These are phyloP conservation scores for Turritis glabra DNA, from an alignment of 345 rosid genomes.

Conservation along the genomic window DNA sequence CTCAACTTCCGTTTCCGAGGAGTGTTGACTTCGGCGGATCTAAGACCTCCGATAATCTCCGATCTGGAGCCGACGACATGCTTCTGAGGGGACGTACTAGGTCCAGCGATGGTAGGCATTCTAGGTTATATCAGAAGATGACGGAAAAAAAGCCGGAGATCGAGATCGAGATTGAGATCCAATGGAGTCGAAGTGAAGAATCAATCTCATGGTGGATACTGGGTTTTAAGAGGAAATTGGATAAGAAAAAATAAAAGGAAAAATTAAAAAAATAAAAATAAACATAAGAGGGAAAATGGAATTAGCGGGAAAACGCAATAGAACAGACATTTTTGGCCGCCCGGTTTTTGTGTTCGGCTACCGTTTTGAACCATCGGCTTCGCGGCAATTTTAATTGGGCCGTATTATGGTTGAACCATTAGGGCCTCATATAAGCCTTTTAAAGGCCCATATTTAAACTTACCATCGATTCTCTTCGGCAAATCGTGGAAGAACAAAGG, in stretches of 20 bases:
- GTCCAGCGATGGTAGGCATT: slow-evolving; percentile 62
- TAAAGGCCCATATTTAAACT: too few species aligned
- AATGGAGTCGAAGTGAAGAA: slow-evolving; percentile 22
- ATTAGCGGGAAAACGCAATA: slow-evolving; percentile 49
- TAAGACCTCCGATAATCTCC: slow-evolving; percentile 33
- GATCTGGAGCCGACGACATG: slow-evolving; percentile 35
- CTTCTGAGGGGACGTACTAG: slow-evolving; percentile 47
- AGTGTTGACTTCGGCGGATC: slow-evolving; percentile 42
- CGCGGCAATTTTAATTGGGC: slow-evolving; percentile 32
- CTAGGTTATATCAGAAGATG: slow-evolving; percentile 6
- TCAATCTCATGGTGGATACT: slow-evolving; percentile 33
- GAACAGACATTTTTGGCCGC: slow-evolving; percentile 36
- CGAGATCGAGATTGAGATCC: background rate
- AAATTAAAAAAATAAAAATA: background rate
- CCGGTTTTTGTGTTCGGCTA: slow-evolving; percentile 26
- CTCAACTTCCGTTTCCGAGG: slow-evolving; percentile 61
- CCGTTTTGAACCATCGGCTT: slow-evolving; percentile 30
- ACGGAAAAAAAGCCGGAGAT: background rate
- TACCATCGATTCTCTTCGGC: too few species aligned
- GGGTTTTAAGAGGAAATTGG: slow-evolving; percentile 19
- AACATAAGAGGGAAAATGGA: slow-evolving; percentile 26
- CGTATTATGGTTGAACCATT: background rate
- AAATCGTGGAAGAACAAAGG: too few species aligned
- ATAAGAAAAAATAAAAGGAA: background rate
- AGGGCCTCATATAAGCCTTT: background rate